Percentiles rank a stretch among this genome's conserved stretches.
Evolutionary conservation across 805 yeast species (phyloP).

Genomic region (Starmerella floricola): DNA sequence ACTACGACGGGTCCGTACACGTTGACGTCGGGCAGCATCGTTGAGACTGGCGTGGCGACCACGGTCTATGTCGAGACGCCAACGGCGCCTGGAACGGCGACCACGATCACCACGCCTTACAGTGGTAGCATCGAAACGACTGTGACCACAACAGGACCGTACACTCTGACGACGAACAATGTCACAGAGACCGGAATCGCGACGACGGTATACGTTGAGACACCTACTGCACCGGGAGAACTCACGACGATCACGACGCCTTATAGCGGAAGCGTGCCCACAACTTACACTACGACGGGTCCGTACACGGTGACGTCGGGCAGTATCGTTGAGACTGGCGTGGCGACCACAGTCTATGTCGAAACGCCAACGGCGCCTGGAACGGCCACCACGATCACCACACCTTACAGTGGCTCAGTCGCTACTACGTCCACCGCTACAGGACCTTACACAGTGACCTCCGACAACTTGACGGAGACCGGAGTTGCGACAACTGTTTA

Average conservation of each 20-base stretch:
- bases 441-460: too few relatives aligned
- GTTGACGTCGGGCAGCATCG: too few relatives aligned
- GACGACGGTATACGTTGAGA: conserved; percentile 3
- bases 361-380: too few relatives aligned
- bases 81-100: conserved; percentile 3
- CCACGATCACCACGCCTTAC: conserved; percentile 3
- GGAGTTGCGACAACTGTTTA: too few relatives aligned
- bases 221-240: conserved; percentile 1
- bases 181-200: neutral
- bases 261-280: neutral
- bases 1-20: conserved; percentile 7
- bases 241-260: neutral
- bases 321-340: too few relatives aligned
- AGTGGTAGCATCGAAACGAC: conserved; percentile 1
- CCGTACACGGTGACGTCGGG: too few relatives aligned
- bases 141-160: conserved; percentile 5
- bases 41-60: neutral
- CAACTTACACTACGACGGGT: too few relatives aligned
- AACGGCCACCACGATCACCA: too few relatives aligned
- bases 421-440: too few relatives aligned
- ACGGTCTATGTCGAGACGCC: conserved; percentile 3
- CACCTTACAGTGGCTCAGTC: too few relatives aligned
- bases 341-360: too few relatives aligned
- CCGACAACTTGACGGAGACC: too few relatives aligned
- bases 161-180: neutral